Evolutionary conservation across 169 alveolate species (phyloP), one percentile per base, ranked within the genome.

Genomic region (Plasmodium gonderi): DNA sequence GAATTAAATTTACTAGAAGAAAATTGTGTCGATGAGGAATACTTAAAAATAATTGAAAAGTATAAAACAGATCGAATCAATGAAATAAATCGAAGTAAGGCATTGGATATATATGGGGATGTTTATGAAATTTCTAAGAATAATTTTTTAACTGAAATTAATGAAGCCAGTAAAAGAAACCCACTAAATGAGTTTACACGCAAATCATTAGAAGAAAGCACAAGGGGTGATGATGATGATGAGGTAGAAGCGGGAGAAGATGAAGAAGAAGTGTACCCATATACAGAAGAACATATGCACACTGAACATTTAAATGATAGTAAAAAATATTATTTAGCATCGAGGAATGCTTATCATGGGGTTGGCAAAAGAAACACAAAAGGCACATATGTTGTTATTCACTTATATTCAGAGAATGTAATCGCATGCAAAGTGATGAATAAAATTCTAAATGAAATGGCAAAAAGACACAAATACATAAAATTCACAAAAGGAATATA

Each of bases 401-500:
- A 95, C 80, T 38, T 96, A 23, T 96, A 83, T 38, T 83, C 93
- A 20, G 97, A 95, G 4, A 81, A 91, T 65, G 85, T 91, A 6
- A 26, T 91, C 11, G 94, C 95, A 3, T 95, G 97, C 79, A 91
- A 29, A 67, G 74, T 81, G 36, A 64, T 95, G 23, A 95, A 95
- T 82, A 38, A 36, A 6, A 42, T 92, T 1, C 77, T 96, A 29
- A 44, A 75, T 12, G 93, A 91, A 23, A 29, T 94, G 17, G 97
- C 97, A 17, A 72, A 12, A 49, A 64, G 80, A 23, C 92, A 92
- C 68, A 94, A 95, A 31, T 91, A 92, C 8, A 79, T 96, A 51
- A 96, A 96, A 90, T 96, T 96, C 91, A 94, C 95, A 3, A 96
- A 96, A 76, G 97, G 96, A 20, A 65, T 95, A 11, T 93, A 91